Conservation (phyloP, 2,329 filamentous ascomycete genomes). For the Venturia pyrina region DNA sequence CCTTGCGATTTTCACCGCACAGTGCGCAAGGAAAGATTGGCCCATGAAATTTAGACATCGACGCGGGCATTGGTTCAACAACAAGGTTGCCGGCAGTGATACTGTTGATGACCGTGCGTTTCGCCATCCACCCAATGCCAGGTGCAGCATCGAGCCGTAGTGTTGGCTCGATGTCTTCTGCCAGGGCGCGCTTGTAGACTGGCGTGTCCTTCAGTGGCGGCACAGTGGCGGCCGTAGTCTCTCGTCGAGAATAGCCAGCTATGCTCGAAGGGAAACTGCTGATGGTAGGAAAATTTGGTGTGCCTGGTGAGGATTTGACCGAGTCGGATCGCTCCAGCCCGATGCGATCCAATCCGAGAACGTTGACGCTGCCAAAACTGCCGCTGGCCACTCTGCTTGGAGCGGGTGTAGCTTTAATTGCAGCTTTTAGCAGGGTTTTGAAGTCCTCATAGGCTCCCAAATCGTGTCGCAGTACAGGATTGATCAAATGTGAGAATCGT, state of each 20-base stretch:
- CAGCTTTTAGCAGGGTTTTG: constrained; percentile 59
- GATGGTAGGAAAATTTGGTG: constrained; percentile 29
- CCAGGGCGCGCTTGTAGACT: constrained; percentile 83
- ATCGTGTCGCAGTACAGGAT: constrained; percentile 75
- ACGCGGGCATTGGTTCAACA: constrained; percentile 73
- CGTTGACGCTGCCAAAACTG: constrained; percentile 55
- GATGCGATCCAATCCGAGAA: constrained; percentile 34
- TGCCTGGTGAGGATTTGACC: constrained; percentile 45
- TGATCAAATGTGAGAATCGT: constrained; percentile 73
- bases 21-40: constrained; percentile 66
- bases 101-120: constrained; percentile 70
- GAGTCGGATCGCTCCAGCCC: constrained; percentile 23
- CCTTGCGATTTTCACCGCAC: constrained; percentile 74
- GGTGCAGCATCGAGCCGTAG: constrained; percentile 81
- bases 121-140: constrained; percentile 85
- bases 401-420: constrained; percentile 46
- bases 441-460: constrained; percentile 78
- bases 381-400: constrained; percentile 62
- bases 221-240: constrained; percentile 29
- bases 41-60: constrained; percentile 41
- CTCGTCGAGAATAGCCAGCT: neutral
- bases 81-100: constrained; percentile 79
- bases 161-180: constrained; percentile 91
- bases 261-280: neutral
- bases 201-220: constrained; percentile 76